Evolutionary conservation across 2,329 filamentous ascomycete species (phyloP), one percentile per base, ranked within the genome.

Genomic region (Nigrospora sphaerica): DNA sequence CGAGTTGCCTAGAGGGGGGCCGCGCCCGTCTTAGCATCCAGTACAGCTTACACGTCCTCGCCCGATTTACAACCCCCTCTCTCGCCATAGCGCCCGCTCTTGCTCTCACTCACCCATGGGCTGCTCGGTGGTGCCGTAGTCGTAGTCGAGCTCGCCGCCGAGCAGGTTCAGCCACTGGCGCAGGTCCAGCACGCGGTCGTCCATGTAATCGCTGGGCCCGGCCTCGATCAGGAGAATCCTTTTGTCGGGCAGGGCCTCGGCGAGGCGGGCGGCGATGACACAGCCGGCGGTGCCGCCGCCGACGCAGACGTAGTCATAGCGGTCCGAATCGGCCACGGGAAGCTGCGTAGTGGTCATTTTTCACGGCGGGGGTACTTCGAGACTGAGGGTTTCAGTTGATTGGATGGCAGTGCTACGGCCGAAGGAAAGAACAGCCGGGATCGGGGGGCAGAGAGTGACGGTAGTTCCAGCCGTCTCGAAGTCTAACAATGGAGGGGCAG

Each of bases 81-180:
- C n/a, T n/a, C n/a, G n/a, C n/a, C n/a, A n/a, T n/a, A n/a, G n/a
- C n/a, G n/a, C n/a, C n/a, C 19, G 19, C 10, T 1, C 33, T n/a
- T 4, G 9, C 39, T 40, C 23, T 42, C 33, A 65, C 66, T 58
- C 70, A 78, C 77, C 78, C 71, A 81, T 93, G 53, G 89, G 89
- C 72, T 95, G 90, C 69, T 95, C 88, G 41, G 83, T 88, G 36
- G 89, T 95, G 59, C 80, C 80, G 68, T 95, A 95, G 68, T 95
- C 89, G 67, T 92, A 95, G 70, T 95, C 90, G 50, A 95, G 78
- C 61, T 95, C 83, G 60, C 88, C 88, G 53, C 90, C 90, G 28
- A 95, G 80, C 43, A 95, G 74, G 53, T 77, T 81, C 53, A 95
- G 74, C 90, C 90, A 95, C 68, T 95, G 83, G 61, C 89, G 89